Percentiles rank a stretch among this genome's conserved stretches.
These are phyloP conservation scores for Penstemon newberryi DNA, from an alignment of 257 asterid genomes.

Conservation along the genomic window DNA sequence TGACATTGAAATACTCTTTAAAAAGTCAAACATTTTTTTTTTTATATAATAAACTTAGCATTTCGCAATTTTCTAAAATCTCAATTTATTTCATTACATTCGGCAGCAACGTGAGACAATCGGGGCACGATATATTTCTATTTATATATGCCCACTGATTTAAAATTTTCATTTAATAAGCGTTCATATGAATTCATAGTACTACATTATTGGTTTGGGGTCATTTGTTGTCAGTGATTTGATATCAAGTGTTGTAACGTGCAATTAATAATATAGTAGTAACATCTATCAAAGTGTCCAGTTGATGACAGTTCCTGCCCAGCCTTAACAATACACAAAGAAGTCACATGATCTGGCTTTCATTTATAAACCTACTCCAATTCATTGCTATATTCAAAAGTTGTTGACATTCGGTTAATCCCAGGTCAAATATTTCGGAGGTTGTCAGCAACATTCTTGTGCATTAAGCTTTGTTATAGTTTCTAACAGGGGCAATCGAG, in stretches of 20 bases:
- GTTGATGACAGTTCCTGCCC: conserved; percentile 11
- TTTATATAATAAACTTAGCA: too few species aligned
- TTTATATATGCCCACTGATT: neutral
- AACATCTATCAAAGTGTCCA: neutral
- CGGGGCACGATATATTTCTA: neutral
- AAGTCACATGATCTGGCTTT: neutral
- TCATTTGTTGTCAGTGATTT: conserved; percentile 21
- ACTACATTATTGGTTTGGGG: conserved; percentile 6
- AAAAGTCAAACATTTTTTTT: too few species aligned
- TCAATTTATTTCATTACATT: neutral
- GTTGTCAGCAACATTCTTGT: conserved; percentile 24
- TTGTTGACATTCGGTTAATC: neutral
- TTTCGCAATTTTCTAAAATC: too few species aligned
- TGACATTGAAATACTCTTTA: too few species aligned
- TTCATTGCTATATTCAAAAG: neutral
- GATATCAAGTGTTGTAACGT: neutral
- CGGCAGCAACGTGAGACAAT: neutral
- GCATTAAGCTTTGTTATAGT: neutral
- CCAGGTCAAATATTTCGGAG: neutral
- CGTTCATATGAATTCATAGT: neutral
- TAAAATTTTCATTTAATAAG: neutral
- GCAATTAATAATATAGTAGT: conserved; percentile 8
- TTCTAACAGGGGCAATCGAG: too few species aligned
- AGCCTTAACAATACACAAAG: neutral
- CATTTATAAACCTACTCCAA: neutral